Evolutionary conservation across 2,329 filamentous ascomycete genomes (phyloP).

Genomic region (Sporothrix globosa): DNA sequence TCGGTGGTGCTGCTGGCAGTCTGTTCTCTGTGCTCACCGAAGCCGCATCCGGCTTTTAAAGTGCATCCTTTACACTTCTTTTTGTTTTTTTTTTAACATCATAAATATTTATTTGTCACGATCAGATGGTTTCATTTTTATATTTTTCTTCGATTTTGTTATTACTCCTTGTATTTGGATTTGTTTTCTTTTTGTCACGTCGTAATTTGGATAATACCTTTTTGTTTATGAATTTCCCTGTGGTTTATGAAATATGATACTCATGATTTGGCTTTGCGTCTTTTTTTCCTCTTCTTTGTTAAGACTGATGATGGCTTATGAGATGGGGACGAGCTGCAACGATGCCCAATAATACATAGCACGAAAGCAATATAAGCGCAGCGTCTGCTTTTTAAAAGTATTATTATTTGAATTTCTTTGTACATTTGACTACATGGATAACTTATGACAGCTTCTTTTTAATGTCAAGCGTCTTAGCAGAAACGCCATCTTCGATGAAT

Average conservation of each 20-base stretch:
- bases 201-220: constrained; percentile 4
- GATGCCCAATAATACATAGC: background rate
- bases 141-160: background rate
- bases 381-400: background rate
- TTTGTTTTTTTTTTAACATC: background rate
- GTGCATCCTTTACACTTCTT: background rate
- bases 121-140: background rate
- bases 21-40: constrained; percentile 62
- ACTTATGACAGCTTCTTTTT: too few species aligned
- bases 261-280: background rate
- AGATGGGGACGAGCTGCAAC: background rate
- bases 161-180: background rate
- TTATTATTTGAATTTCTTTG: background rate
- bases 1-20: constrained; percentile 64
- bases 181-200: background rate
- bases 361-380: background rate
- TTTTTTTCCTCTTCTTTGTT: background rate
- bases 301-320: background rate
- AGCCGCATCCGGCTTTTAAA: constrained; percentile 49
- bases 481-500: background rate
- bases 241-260: constrained; percentile 2
- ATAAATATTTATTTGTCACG: background rate
- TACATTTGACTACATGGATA: background rate
- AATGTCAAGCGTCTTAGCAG: too few species aligned
- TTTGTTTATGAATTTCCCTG: background rate